These are phyloP conservation scores for Phytopythium aichiense DNA, from an alignment of 352 stramenopile species.

Conservation along the genomic window DNA sequence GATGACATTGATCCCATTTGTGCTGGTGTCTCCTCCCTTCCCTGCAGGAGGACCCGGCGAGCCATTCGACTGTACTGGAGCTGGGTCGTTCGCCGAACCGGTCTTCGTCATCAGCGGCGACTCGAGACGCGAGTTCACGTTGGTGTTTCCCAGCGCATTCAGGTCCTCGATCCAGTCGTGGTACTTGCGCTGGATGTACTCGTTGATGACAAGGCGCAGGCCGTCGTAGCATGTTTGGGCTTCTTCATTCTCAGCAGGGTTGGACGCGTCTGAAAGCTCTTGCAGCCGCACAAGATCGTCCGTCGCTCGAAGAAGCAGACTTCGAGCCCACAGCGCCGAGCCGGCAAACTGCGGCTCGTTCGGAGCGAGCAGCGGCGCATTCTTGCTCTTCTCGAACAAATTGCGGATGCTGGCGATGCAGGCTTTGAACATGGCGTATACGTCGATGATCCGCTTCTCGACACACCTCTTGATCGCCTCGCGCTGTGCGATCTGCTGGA, in stretches of 20 bases:
- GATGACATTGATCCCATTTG: constrained; percentile 20
- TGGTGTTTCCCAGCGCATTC: constrained; percentile 70
- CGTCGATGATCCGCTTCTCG: constrained; percentile 92
- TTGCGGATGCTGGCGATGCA: constrained; percentile 77
- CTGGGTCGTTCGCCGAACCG: constrained; percentile 16
- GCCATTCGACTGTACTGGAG: background rate
- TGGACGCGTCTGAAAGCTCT: constrained; percentile 65
- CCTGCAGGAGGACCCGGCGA: constrained; percentile 4
- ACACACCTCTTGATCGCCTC: constrained; percentile 92
- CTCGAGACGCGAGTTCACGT: constrained; percentile 77
- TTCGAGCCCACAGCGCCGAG: constrained; percentile 90
- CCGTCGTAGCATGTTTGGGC: constrained; percentile 71
- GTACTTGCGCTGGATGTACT: constrained; percentile 89
- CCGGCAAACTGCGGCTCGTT: constrained; percentile 93
- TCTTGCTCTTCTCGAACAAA: constrained; percentile 91
- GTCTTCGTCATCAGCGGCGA: constrained; percentile 87
- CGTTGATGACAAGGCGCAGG: constrained; percentile 78
- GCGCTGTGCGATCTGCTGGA: constrained; percentile 90
- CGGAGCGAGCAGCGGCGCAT: constrained; percentile 71
- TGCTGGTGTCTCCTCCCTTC: constrained; percentile 1
- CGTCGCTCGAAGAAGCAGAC: constrained; percentile 71
- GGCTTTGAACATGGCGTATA: constrained; percentile 88
- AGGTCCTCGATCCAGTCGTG: constrained; percentile 89
- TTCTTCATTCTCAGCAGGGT: constrained; percentile 75
- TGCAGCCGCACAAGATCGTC: constrained; percentile 73